phyloP scores from a whole-genome alignment of 1,284 basidiomycete species.

The Sporisorium reilianum region DNA sequence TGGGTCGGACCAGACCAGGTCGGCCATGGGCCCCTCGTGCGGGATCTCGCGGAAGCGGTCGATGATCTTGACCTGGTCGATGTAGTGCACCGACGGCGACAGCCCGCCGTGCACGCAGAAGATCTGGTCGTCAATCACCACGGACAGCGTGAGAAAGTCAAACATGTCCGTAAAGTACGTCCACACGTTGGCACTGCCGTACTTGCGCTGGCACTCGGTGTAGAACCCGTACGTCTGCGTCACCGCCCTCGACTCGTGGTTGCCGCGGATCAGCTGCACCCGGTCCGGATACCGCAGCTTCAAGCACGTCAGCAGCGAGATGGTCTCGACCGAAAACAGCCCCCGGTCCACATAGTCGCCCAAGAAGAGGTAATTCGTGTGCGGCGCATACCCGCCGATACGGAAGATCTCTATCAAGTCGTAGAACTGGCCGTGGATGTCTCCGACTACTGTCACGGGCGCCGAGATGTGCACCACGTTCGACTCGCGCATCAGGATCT shows the following conservation, averaged over 20 bases:
- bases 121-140: slow-evolving; percentile 98
- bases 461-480: slow-evolving; percentile 98
- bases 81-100: slow-evolving; percentile 96
- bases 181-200: slow-evolving; percentile 91
- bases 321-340: slow-evolving; percentile 97
- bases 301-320: slow-evolving; percentile 94
- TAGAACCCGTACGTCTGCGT: slow-evolving; percentile 99
- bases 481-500: slow-evolving; percentile 95
- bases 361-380: slow-evolving; percentile 88
- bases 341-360: slow-evolving; percentile 99
- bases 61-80: slow-evolving; percentile 99
- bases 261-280: slow-evolving; percentile 95
- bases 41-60: slow-evolving; percentile 99
- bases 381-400: slow-evolving; percentile 94
- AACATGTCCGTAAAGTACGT: slow-evolving; percentile 99
- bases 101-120: slow-evolving; percentile 99
- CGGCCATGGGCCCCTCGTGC: slow-evolving; percentile 99
- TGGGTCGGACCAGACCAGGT: slow-evolving; percentile 99
- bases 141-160: slow-evolving; percentile 95
- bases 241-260: slow-evolving; percentile 97
- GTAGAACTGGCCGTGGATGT: slow-evolving; percentile 99
- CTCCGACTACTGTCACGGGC: slow-evolving; percentile 98
- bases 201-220: slow-evolving; percentile 97
- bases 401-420: slow-evolving; percentile 99
- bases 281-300: slow-evolving; percentile 97